These are phyloP conservation scores for Metschnikowia matae DNA, from an alignment of 805 yeast species.

Conservation along the genomic window DNA sequence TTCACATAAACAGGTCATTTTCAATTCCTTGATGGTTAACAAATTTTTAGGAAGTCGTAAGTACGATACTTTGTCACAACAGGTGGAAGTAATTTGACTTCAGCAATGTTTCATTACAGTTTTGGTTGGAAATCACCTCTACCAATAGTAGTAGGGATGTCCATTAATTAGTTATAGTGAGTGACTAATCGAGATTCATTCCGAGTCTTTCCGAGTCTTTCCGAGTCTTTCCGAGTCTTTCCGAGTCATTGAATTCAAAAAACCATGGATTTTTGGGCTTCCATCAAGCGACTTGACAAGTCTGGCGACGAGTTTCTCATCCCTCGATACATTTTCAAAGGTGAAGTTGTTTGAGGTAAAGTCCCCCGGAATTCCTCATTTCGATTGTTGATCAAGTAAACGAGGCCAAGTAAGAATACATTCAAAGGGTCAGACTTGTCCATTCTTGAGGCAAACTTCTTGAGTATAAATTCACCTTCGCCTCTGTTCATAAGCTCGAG, in stretches of 20 bases:
- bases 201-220: too few species aligned
- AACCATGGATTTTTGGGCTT: conserved; percentile 17
- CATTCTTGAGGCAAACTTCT: conserved; percentile 13
- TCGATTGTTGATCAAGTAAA: conserved; percentile 28
- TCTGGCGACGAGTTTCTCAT: conserved; percentile 8
- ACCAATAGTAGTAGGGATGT: too few species aligned
- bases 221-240: too few species aligned
- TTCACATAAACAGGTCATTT: too few species aligned
- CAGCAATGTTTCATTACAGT: conserved; percentile 10
- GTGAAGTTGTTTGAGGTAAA: conserved; percentile 22
- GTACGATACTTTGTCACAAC: too few species aligned
- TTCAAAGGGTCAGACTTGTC: conserved; percentile 20
- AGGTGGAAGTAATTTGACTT: conserved; percentile 30
- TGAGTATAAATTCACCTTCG: conserved; percentile 9
- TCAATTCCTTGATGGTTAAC: too few species aligned
- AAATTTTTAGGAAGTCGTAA: too few species aligned
- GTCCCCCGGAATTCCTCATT: conserved; percentile 20
- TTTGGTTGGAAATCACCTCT: conserved; percentile 16
- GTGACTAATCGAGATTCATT: too few species aligned
- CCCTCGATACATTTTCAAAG: conserved; percentile 15
- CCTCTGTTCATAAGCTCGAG: conserved; percentile 14
- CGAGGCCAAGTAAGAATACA: conserved; percentile 32
- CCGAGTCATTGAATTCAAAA: conserved; percentile 24
- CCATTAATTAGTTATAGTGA: too few species aligned
- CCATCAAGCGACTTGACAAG: conserved; percentile 15